Percentiles rank a stretch among this genome's conserved stretches.
Conservation (phyloP, 805 yeast genomes). For the Diddensiella santjacobensis region DNA sequence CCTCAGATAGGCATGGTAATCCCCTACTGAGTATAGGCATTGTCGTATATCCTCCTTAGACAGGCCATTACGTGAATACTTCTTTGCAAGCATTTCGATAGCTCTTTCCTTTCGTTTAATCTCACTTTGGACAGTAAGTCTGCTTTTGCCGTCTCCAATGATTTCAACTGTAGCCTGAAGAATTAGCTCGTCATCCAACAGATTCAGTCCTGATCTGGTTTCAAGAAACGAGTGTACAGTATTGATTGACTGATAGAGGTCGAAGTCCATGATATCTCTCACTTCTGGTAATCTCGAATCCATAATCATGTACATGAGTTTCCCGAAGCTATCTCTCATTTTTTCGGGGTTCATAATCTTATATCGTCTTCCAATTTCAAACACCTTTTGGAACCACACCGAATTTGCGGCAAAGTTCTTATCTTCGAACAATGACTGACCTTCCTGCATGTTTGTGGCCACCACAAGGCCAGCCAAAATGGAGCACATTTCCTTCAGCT, state of each 20-base stretch:
- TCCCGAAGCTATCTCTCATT: slow-evolving; percentile 76
- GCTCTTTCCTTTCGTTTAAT: slow-evolving; percentile 67
- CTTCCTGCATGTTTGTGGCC: slow-evolving; percentile 69
- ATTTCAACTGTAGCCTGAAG: slow-evolving; percentile 67
- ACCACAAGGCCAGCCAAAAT: slow-evolving; percentile 74
- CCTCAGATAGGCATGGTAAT: slow-evolving; percentile 67
- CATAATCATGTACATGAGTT: slow-evolving; percentile 79
- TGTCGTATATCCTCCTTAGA: slow-evolving; percentile 64
- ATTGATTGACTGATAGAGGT: slow-evolving; percentile 64
- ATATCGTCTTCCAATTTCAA: slow-evolving; percentile 77
- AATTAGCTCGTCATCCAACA: slow-evolving; percentile 57
- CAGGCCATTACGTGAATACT: slow-evolving; percentile 32
- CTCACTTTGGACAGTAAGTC: slow-evolving; percentile 52
- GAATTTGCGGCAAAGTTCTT: slow-evolving; percentile 67
- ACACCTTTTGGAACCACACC: slow-evolving; percentile 65
- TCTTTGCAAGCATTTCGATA: slow-evolving; percentile 51
- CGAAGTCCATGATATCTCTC: slow-evolving; percentile 68
- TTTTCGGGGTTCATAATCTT: slow-evolving; percentile 81
- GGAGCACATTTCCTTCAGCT: slow-evolving; percentile 71
- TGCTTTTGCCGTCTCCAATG: slow-evolving; percentile 52
- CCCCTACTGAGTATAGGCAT: slow-evolving; percentile 72
- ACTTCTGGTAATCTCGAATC: slow-evolving; percentile 74
- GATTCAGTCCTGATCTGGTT: slow-evolving; percentile 31
- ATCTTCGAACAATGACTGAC: slow-evolving; percentile 59
- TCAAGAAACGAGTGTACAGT: slow-evolving; percentile 53